Percentiles rank a stretch among this genome's conserved stretches.
phyloP scores from a whole-genome alignment of 2,329 filamentous ascomycete species.

The Sarocladium brachiariae region DNA sequence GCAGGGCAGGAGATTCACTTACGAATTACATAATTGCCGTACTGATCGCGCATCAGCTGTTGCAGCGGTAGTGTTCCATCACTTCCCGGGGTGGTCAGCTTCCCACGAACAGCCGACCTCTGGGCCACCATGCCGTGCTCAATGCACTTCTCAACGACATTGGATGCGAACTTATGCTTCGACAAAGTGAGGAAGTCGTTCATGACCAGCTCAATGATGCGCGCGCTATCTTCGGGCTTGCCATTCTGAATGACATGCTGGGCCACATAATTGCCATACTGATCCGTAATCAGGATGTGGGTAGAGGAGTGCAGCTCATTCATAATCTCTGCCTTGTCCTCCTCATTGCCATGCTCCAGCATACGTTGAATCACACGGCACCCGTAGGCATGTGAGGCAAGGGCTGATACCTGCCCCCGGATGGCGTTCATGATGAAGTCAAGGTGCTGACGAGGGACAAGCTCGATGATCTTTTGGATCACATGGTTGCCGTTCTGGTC shows the following conservation, averaged over 20 bases:
- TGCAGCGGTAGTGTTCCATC: slow-evolving; percentile 66
- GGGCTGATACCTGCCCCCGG: slow-evolving; percentile 62
- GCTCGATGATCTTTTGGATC: slow-evolving; percentile 88
- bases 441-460: slow-evolving; percentile 67
- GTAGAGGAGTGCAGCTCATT: slow-evolving; percentile 71
- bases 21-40: slow-evolving; percentile 96
- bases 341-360: slow-evolving; percentile 71
- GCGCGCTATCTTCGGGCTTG: slow-evolving; percentile 61
- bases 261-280: slow-evolving; percentile 93
- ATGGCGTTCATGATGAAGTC: slow-evolving; percentile 81
- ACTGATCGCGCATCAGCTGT: slow-evolving; percentile 80
- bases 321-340: slow-evolving; percentile 66
- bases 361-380: slow-evolving; percentile 92
- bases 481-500: slow-evolving; percentile 96
- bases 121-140: slow-evolving; percentile 63
- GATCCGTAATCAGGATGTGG: slow-evolving; percentile 68
- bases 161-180: slow-evolving; percentile 94
- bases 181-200: slow-evolving; percentile 67
- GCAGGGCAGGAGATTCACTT: slow-evolving; percentile 45
- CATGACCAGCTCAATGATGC: slow-evolving; percentile 68
- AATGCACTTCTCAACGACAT: slow-evolving; percentile 93
- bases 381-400: slow-evolving; percentile 76
- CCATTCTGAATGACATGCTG: slow-evolving; percentile 86
- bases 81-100: slow-evolving; percentile 51
- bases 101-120: slow-evolving; percentile 59